These are phyloP conservation scores for Clonostachys sp. DNA, from an alignment of 2,329 filamentous ascomycete genomes.

Conservation along the genomic window DNA sequence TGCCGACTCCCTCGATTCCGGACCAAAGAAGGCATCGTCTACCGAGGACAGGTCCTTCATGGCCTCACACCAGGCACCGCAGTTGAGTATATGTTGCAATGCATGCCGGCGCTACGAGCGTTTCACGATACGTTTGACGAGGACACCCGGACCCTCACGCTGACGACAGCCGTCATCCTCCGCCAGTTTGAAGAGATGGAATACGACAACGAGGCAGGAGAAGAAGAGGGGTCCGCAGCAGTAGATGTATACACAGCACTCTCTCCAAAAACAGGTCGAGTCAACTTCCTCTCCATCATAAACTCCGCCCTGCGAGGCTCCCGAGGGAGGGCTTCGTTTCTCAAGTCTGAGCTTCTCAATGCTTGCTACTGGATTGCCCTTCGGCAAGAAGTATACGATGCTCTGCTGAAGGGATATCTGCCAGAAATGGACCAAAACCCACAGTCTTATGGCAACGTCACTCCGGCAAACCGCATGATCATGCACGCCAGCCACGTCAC, in stretches of 20 bases:
- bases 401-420: too few relatives aligned
- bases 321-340: slow-evolving; percentile 24
- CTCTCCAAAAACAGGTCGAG: slow-evolving; percentile 10
- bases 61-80: slow-evolving; percentile 17
- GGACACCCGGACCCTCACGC: slow-evolving; percentile 30
- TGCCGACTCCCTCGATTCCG: slow-evolving; percentile 27
- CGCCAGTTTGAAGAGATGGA: slow-evolving; percentile 34
- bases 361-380: slow-evolving; percentile 35
- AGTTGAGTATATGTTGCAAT: slow-evolving; percentile 31
- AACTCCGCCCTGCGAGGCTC: slow-evolving; percentile 29
- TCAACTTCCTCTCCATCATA: slow-evolving; percentile 32
- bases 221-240: neutral
- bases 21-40: slow-evolving; percentile 17
- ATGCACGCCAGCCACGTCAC: slow-evolving; percentile 8
- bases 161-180: slow-evolving; percentile 31
- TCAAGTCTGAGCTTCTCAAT: slow-evolving; percentile 25
- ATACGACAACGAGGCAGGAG: slow-evolving; percentile 20
- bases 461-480: too few relatives aligned
- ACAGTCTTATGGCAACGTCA: too few relatives aligned
- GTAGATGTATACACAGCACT: neutral
- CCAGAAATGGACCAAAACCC: too few relatives aligned
- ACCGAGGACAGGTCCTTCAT: slow-evolving; percentile 15
- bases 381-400: slow-evolving; percentile 30
- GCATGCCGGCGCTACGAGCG: slow-evolving; percentile 29
- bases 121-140: slow-evolving; percentile 28